Evolutionary conservation across 2,329 filamentous ascomycete genomes (phyloP).

Genomic region (Cercospora sp.): DNA sequence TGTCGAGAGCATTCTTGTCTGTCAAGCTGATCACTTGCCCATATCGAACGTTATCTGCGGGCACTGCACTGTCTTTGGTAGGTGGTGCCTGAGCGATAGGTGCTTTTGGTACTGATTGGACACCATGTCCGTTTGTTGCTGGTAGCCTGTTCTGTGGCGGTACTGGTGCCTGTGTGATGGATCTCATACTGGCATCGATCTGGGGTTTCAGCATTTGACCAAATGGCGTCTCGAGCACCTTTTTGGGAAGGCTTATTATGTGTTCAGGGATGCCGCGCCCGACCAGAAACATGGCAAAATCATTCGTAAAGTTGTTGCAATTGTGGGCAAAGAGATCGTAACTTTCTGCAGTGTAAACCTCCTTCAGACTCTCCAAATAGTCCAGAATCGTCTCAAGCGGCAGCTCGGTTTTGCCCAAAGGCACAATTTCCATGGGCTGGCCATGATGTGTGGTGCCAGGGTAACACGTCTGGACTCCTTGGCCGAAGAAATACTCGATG

Average conservation of each 20-base stretch:
- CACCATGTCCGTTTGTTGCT: constrained; percentile 9
- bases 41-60: constrained; percentile 19
- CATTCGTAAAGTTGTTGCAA: constrained; percentile 96
- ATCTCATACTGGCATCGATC: constrained; percentile 64
- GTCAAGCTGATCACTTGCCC: constrained; percentile 63
- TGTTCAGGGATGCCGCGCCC: constrained; percentile 85
- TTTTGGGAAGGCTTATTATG: constrained; percentile 80
- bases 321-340: constrained; percentile 91
- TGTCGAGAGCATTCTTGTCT: constrained; percentile 60
- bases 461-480: constrained; percentile 76
- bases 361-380: constrained; percentile 79
- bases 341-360: constrained; percentile 74
- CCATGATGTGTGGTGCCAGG: constrained; percentile 88
- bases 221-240: constrained; percentile 81
- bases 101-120: not conserved
- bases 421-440: constrained; percentile 71
- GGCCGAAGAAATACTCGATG: constrained; percentile 89
- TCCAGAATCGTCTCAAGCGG: constrained; percentile 80
- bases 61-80: not conserved
- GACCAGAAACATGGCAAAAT: constrained; percentile 83
- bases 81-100: not conserved
- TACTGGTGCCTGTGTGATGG: constrained; percentile 60
- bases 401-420: constrained; percentile 74
- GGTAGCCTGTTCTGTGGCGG: constrained; percentile 37
- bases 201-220: constrained; percentile 85